Evolutionary conservation across 306 rosid species (phyloP), one percentile per base, ranked within the genome.

Genomic region (Cicer judaicum): DNA sequence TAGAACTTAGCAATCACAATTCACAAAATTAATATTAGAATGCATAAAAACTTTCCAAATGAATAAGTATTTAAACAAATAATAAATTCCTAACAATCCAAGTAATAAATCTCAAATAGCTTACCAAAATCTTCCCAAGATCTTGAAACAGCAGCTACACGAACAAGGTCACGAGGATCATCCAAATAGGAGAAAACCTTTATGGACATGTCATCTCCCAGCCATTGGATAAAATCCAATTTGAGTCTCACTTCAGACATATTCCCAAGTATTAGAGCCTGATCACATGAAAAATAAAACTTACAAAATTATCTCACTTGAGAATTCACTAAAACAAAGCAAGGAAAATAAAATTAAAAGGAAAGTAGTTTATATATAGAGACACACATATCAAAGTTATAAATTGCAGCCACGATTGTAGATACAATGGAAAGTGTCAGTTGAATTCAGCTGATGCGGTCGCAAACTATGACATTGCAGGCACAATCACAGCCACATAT

Each of bases 161-260:
- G 84, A 36, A 78, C 80, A 78, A 90, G 79, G 75, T 90, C 96
- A 85, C 87, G 67, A 64, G 91, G 89, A 64, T 85, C 89, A 75
- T 88, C 92, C 86, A 90, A 80, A 65, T 34, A 61, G 73, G 78
- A 34, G 65, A 90, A 83, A 79, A 90, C 80, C 73, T 79, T 73
- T 8, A 66, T 56, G 50, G 87, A 84, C 79, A 88, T 54, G 74
- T 88, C 93, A 73, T 42, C 79, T 59, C 72, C 90, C 41, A 88
- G 85, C 86, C 76, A 76, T 7, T 81, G 75, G 52, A 86, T 73
- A 34, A 86, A 84, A 69, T 86, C 88, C 65, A 55, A 5, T 4
- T 60, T 52, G 70, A 52, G 69, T 64, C 69, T 63, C 81, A 78
- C 56, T 64, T 75, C 79, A 47, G 79, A 81, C 87, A 86, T 87